Conservation (phyloP, 257 asterid genomes). For the Phtheirospermum japonicum region DNA sequence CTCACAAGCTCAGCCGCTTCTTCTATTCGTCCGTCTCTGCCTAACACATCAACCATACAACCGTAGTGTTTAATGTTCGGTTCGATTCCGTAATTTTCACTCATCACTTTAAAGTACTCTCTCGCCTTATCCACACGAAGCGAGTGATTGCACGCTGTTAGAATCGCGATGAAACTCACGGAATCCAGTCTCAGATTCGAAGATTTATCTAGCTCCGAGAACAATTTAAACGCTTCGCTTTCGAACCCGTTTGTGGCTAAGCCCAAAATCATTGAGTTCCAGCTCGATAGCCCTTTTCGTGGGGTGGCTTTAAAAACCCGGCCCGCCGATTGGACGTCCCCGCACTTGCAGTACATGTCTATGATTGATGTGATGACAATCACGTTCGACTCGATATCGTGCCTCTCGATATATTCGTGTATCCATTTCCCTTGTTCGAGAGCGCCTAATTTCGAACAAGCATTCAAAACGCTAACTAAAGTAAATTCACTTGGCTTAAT, state of each 20-base stretch:
- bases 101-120: constrained; percentile 44
- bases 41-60: constrained; percentile 64
- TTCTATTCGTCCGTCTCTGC: constrained; percentile 60
- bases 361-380: constrained; percentile 55
- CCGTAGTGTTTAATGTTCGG: constrained; percentile 62
- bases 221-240: constrained; percentile 43
- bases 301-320: constrained; percentile 35
- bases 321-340: constrained; percentile 35
- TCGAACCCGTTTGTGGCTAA: constrained; percentile 58
- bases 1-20: constrained; percentile 53
- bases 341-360: constrained; percentile 76
- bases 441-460: constrained; percentile 62
- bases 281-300: constrained; percentile 47
- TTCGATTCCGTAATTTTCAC: constrained; percentile 34
- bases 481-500: constrained; percentile 51
- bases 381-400: constrained; percentile 37
- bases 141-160: constrained; percentile 58
- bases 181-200: constrained; percentile 41
- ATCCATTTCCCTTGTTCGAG: constrained; percentile 72
- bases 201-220: constrained; percentile 37
- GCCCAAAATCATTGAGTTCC: constrained; percentile 80
- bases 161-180: constrained; percentile 47
- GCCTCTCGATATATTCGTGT: constrained; percentile 47
- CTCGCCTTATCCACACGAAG: constrained; percentile 50
- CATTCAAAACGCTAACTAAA: constrained; percentile 61